Conservation (phyloP, 352 stramenopile species). For the Pythium insidiosum region DNA sequence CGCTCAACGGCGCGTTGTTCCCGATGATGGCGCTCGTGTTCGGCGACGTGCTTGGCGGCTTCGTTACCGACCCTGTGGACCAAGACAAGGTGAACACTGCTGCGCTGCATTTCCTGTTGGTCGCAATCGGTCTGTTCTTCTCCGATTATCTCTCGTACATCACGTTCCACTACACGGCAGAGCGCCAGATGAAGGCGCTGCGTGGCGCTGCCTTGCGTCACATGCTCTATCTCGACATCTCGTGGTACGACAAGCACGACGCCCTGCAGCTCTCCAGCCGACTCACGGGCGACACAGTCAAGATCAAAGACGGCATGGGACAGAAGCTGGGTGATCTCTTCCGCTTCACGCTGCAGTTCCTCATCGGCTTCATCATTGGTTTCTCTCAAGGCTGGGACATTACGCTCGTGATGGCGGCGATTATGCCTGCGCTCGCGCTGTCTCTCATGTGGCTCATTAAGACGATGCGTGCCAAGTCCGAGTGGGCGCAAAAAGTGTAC, state of each 20-base stretch:
- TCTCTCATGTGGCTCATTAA: constrained; percentile 6
- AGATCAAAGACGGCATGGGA: constrained; percentile 14
- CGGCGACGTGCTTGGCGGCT: constrained; percentile 20
- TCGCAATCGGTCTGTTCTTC: constrained; percentile 18
- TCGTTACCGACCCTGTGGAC: constrained; percentile 19
- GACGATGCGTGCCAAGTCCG: neutral
- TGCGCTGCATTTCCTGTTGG: constrained; percentile 8
- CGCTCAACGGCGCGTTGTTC: constrained; percentile 23
- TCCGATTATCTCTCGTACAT: constrained; percentile 22
- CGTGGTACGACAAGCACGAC: constrained; percentile 18
- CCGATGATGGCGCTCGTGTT: constrained; percentile 34
- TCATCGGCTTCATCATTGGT: constrained; percentile 8
- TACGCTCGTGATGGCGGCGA: constrained; percentile 9
- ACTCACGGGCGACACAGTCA: constrained; percentile 15
- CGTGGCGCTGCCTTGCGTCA: constrained; percentile 6
- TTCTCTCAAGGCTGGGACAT: constrained; percentile 15
- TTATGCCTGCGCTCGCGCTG: constrained; percentile 7
- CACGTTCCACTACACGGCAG: constrained; percentile 15
- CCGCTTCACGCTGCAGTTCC: constrained; percentile 7
- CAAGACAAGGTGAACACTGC: constrained; percentile 10
- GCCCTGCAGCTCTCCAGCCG: constrained; percentile 15
- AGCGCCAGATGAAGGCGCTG: constrained; percentile 19
- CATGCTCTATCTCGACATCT: constrained; percentile 16
- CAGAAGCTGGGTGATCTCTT: constrained; percentile 38
- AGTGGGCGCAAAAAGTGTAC: constrained; percentile 6